Evolutionary conservation across 2,329 filamentous ascomycete species (phyloP), one percentile per base, ranked within the genome.

Genomic region (Arthroderma sp.): DNA sequence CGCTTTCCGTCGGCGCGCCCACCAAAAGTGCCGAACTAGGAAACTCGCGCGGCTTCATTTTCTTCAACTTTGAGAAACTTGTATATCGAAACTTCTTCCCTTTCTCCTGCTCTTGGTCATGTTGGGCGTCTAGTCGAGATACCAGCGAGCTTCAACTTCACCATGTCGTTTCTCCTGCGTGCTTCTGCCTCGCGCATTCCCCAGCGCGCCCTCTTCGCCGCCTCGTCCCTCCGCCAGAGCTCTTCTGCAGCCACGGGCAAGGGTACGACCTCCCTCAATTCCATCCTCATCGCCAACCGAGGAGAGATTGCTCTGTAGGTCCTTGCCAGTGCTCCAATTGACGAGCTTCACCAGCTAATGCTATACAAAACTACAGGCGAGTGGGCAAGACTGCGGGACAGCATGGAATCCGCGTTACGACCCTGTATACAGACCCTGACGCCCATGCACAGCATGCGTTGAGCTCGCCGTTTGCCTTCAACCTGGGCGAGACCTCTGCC

Each of bases 401-500:
- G 62, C 86, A 95, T 68, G 91, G 93, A 58, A 95, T 98, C 67
- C 84, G 85, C 61, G 95, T 91, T 17, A 96, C 91, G 0, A 96
- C 91, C 0, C 81, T 98, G 59, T 98, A 95, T 73, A 98, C 93
- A 6, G 88, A 95, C 63, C 88, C 91, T 39, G 93, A 98, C 71
- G 85, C 87, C 58, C 78, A 77, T 61, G 86, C 90, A 31, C 93
- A 95, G 73, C 93, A 98, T 76, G 90, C 91, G 33, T 77, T 90
- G 58, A 86, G 86, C 64, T 91, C 89, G 25, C 86, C 88, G 1
- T 87, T 88, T 69, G 85, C 91, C 25, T 81, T 95, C 52, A 90
- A 89, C 61, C 81, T 98, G 9, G 91, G 91, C 21, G 62, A 63
- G 19, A 83, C 89, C 15, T 86, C 86, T 53, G 90, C 87, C 56